Evolutionary conservation across 805 yeast genomes (phyloP).

Genomic region (Kuraishia ogatae): DNA sequence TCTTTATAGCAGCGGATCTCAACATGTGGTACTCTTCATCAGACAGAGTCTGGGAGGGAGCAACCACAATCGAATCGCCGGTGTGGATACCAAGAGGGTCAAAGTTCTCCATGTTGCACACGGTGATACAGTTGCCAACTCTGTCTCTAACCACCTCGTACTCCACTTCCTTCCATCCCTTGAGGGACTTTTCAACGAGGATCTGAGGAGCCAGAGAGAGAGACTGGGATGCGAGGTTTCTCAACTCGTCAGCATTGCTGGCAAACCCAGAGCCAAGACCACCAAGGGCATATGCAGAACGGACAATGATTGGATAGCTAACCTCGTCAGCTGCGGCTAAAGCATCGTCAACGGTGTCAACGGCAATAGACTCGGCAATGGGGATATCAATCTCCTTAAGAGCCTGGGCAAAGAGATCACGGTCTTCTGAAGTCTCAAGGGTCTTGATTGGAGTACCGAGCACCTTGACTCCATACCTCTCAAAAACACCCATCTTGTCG

Average conservation of each 20-base stretch:
- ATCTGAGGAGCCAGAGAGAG: conserved; percentile 90
- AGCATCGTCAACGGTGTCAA: conserved; percentile 88
- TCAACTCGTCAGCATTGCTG: conserved; percentile 68
- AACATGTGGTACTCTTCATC: conserved; percentile 98
- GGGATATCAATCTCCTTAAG: conserved; percentile 92
- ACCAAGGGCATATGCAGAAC: conserved; percentile 96
- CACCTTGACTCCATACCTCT: conserved; percentile 85
- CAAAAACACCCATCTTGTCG: conserved; percentile 91
- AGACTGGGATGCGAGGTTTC: conserved; percentile 83
- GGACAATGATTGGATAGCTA: conserved; percentile 93
- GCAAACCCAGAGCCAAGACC: conserved; percentile 99
- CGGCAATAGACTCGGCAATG: conserved; percentile 95
- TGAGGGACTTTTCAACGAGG: conserved; percentile 90
- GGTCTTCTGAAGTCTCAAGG: conserved; percentile 92
- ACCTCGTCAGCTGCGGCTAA: conserved; percentile 78
- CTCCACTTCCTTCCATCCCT: conserved; percentile 99
- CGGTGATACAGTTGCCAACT: conserved; percentile 95
- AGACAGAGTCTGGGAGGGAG: conserved; percentile 94
- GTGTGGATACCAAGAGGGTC: conserved; percentile 98
- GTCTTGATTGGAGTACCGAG: conserved; percentile 97
- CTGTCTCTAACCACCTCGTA: conserved; percentile 97
- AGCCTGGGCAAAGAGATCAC: conserved; percentile 93
- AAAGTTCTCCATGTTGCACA: conserved; percentile 98
- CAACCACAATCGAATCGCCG: conserved; percentile 98
- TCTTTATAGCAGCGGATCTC: conserved; percentile 94